Evolutionary conservation across 2,329 filamentous ascomycete genomes (phyloP), one percentile per base, ranked within the genome.

Genomic region (Trichoderma sp.): DNA sequence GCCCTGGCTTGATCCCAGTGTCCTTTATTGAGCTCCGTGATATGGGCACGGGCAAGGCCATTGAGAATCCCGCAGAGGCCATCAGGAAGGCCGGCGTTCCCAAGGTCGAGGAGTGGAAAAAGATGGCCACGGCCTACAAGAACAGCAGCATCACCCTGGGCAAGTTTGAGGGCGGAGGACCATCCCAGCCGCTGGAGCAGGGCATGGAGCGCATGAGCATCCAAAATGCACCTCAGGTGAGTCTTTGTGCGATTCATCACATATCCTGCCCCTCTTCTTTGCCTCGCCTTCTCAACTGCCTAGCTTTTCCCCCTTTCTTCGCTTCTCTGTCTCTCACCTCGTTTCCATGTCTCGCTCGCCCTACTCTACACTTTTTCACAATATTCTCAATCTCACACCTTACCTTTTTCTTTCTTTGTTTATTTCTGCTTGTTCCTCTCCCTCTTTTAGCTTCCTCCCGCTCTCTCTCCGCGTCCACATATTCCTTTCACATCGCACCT

Each of bases 61-160:
- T 98, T 1, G 84, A 90, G 21, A 95, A 98, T 83, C 91, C 96
- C 0, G 88, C 94, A 31, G 95, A 95, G 35, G 96, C 97, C 1
- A 94, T 99, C 74, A 91, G 91, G 80, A 92, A 93, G 79, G 97
- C 97, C 2, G 95, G 96, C 24, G 95, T 99, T 8, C 97, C 97
- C 14, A 93, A 93, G 81, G 97, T 99, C 4, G 97, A 99, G 82
- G 97, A 99, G 81, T 99, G 97, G 97, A 99, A 99, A 88, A 97
- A 97, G 86, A 98, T 98, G 95, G 95, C 97, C 0, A 96, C 96
- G 74, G 96, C 98, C 78, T 99, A 99, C 86, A 99, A 99, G 88
- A 98, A 98, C 83, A 98, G 95, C 83, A 98, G 97, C 85, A 98
- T 99, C 82, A 96, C 95, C 0, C 87, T 99, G 59, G 97, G 97